These are phyloP conservation scores for Nannizzia gypsea DNA, from an alignment of 2,329 filamentous ascomycete species.

Conservation along the genomic window DNA sequence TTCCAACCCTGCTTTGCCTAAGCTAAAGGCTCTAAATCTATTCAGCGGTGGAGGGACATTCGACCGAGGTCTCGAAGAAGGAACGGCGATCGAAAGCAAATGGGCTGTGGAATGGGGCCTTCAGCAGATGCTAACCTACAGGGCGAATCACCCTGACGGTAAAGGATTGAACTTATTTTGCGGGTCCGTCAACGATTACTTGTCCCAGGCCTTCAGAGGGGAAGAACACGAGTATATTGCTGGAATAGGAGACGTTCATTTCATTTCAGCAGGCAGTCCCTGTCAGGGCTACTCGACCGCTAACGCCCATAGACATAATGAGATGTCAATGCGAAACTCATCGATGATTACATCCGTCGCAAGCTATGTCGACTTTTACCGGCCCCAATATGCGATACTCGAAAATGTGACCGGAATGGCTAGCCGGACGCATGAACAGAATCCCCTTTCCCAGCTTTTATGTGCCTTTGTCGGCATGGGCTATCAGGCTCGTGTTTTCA, in stretches of 20 bases:
- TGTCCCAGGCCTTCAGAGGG: constrained; percentile 45
- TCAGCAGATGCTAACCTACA: constrained; percentile 58
- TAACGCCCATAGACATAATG: constrained; percentile 47
- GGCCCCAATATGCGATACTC: constrained; percentile 60
- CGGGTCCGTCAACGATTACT: constrained; percentile 61
- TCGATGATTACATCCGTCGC: constrained; percentile 68
- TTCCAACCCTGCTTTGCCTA: constrained; percentile 17
- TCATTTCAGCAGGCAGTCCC: constrained; percentile 62
- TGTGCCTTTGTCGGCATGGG: constrained; percentile 63
- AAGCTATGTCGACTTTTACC: constrained; percentile 61
- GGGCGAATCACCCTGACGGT: constrained; percentile 48
- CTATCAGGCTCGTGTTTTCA: constrained; percentile 59
- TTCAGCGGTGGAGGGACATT: constrained; percentile 72
- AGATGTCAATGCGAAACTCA: constrained; percentile 53
- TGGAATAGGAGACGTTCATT: constrained; percentile 50
- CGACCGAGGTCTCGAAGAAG: constrained; percentile 63
- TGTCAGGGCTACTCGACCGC: constrained; percentile 63
- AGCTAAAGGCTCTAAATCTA: constrained; percentile 54
- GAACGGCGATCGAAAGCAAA: constrained; percentile 50
- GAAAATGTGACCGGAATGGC: constrained; percentile 67
- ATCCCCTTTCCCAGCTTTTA: constrained; percentile 62
- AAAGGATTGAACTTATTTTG: constrained; percentile 44
- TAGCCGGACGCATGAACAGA: constrained; percentile 38
- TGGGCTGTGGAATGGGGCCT: constrained; percentile 57
- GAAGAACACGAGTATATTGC: constrained; percentile 40